Base-by-base conservation (phyloP, 768 basidiomycete genomes). In the Kwoniella bestiolae region DNA sequence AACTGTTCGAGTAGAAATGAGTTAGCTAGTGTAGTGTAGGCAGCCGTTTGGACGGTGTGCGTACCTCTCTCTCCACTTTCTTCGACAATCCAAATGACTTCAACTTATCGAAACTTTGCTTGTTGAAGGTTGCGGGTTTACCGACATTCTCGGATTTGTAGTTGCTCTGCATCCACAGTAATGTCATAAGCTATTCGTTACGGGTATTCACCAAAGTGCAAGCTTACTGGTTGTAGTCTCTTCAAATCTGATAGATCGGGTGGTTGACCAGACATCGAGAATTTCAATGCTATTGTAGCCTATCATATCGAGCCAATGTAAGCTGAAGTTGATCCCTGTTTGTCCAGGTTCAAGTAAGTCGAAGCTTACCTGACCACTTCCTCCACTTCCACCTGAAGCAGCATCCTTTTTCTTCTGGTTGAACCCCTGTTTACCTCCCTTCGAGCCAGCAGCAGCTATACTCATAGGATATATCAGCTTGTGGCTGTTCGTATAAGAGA, bases 1-100 rank as follows among this genome's bases (percentile, higher is more conserved):
- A 94, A 84, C 47, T 94, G 81, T 23, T n/a, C 18, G 18, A 41
- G 12, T 18, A 41, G 12, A 16, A 14, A 16, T 87, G 3, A 41
- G 86, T 91, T 89, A 91, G 67, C 62, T 62, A 26, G 7, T 56
- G 14, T 55, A 50, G 9, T 31, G 25, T 51, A 25, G 28, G 14
- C 38, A 41, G 32, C 16, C n/a, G 41, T 7, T 26, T 9, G 38
- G 16, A 26, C 32, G 26, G 45, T n/a, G 7, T 2, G 81, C 85
- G 23, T 46, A 91, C 91, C 83, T 93, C 92, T 56, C 91, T 82
- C 31, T 88, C 81, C 63, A 91, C 72, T 63, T 86, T 87, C 67
- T 85, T 86, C 0, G 92, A 91, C 16, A 91, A 78, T 46, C 92
- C 92, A 76, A 88, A 92, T 59, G 85, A 83, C 31, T 85, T 83